phyloP scores from a whole-genome alignment of 129 eudicot species.

The Kitagawia praeruptora region DNA sequence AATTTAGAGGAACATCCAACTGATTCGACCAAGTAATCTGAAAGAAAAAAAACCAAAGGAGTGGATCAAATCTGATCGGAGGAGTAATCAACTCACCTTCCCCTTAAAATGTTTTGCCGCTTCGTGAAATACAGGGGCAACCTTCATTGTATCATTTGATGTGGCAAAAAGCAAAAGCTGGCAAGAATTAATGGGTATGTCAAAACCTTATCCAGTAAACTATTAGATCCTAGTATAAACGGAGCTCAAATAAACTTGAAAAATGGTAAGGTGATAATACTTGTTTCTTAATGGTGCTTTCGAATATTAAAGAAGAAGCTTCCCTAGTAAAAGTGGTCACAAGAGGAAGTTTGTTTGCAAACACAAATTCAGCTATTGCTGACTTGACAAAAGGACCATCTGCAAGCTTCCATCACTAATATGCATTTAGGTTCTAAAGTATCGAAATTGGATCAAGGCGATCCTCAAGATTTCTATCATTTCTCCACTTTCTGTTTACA shows the following conservation, averaged over 20 bases:
- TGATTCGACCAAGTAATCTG: no score
- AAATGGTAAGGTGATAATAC: slow-evolving; percentile 14
- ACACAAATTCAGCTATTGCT: slow-evolving; percentile 64
- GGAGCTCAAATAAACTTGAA: background rate
- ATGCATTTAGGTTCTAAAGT: no score
- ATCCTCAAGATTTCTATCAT: no score
- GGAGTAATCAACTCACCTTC: no score
- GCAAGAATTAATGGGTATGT: slow-evolving; percentile 8
- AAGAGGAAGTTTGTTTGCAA: slow-evolving; percentile 78
- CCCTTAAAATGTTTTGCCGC: slow-evolving; percentile 71
- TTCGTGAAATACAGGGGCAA: slow-evolving; percentile 50
- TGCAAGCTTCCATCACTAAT: no score
- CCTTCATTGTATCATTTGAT: slow-evolving; percentile 44
- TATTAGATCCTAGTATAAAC: background rate
- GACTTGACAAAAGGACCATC: slow-evolving; percentile 65
- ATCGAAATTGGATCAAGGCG: no score
- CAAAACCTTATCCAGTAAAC: background rate
- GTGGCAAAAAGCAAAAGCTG: slow-evolving; percentile 73
- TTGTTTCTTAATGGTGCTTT: slow-evolving; percentile 61
- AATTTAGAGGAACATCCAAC: no score
- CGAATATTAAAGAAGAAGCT: slow-evolving; percentile 53
- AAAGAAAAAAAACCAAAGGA: no score
- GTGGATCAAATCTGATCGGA: no score
- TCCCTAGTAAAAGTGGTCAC: slow-evolving; percentile 78
- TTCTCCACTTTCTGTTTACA: no score